These are phyloP conservation scores for Parvularia atlantis DNA, from an alignment of 78 protist species.

Conservation along the genomic window DNA sequence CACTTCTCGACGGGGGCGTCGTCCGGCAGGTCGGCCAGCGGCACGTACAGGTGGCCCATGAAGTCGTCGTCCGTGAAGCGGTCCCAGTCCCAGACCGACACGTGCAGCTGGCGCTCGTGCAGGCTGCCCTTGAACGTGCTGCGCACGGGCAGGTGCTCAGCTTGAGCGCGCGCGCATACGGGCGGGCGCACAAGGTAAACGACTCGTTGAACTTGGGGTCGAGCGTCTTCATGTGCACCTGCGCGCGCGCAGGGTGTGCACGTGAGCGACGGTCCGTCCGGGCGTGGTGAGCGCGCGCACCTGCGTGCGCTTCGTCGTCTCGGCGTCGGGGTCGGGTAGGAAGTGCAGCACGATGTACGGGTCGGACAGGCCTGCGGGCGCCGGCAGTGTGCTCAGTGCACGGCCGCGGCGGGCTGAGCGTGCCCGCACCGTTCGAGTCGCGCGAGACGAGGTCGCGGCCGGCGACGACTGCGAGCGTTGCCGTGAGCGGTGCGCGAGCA, in stretches of 20 bases:
- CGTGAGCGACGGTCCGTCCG: no score
- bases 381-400: no score
- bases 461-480: no score
- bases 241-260: no score
- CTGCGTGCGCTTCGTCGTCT: not conserved
- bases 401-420: no score
- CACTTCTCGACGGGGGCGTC: not conserved
- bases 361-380: not conserved
- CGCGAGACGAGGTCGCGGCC: no score
- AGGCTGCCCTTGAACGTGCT: no score
- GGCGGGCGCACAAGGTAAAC: not conserved
- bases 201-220: not conserved
- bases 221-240: not conserved
- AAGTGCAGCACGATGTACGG: not conserved
- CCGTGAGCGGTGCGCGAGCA: no score
- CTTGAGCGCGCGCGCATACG: not conserved
- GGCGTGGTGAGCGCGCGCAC: no score
- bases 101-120: not conserved
- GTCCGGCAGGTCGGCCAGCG: not conserved
- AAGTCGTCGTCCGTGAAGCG: not conserved
- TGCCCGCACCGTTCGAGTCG: no score
- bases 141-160: no score
- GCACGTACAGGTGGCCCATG: not conserved
- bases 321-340: not conserved
- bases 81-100: not conserved